These are phyloP conservation scores for Candida taoyuanica DNA, from an alignment of 805 yeast species.

Conservation along the genomic window DNA sequence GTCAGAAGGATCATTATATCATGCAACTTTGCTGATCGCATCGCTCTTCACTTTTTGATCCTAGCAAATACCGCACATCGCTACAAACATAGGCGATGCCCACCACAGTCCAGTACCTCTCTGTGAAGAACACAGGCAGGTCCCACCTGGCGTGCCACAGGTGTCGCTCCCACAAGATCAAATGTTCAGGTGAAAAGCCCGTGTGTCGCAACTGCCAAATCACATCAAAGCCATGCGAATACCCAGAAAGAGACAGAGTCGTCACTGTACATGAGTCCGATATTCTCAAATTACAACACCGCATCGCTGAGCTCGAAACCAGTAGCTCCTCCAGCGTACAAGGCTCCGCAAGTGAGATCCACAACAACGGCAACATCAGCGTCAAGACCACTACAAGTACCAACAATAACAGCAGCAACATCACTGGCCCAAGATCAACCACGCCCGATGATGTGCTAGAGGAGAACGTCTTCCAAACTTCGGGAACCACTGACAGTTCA, in stretches of 20 bases:
- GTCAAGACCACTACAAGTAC: not conserved
- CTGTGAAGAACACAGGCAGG: constrained; percentile 20
- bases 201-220: constrained; percentile 20
- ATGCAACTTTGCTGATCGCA: no score
- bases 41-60: no score
- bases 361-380: not conserved
- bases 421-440: not conserved
- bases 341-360: no score
- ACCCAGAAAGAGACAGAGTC: constrained; percentile 21
- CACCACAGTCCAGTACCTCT: constrained; percentile 11
- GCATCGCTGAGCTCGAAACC: constrained; percentile 14
- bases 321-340: not conserved
- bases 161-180: constrained; percentile 23
- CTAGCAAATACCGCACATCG: not conserved
- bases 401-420: not conserved
- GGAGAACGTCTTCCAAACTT: constrained; percentile 20
- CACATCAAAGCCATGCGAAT: constrained; percentile 13
- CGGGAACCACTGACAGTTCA: constrained; percentile 23
- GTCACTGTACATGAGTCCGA: constrained; percentile 23
- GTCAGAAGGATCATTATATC: no score
- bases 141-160: constrained; percentile 21
- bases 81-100: not conserved
- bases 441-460: constrained; percentile 13
- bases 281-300: constrained; percentile 15
- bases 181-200: constrained; percentile 23